A percentile compares a stretch with the other conserved stretches of the same genome.
These are phyloP conservation scores for Oemleria cerasiformis DNA, from an alignment of 306 rosid genomes.

Conservation along the genomic window DNA sequence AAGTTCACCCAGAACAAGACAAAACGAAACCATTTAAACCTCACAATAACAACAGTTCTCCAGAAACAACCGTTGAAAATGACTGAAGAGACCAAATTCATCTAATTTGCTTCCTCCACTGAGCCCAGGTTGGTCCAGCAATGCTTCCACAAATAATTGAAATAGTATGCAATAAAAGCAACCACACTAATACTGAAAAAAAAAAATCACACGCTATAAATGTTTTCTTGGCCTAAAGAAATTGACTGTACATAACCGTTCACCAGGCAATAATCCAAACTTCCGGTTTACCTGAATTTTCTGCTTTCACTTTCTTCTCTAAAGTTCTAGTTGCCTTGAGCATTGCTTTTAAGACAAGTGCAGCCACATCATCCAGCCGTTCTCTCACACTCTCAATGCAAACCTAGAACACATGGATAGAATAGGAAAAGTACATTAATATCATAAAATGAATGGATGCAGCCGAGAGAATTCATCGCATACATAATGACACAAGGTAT, in stretches of 20 bases:
- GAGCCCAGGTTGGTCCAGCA: no score
- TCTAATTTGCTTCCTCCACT: no score
- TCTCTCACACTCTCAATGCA: slow-evolving; percentile 73
- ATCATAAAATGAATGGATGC: background rate
- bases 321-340: slow-evolving; percentile 61
- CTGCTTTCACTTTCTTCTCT: slow-evolving; percentile 60
- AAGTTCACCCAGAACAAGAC: no score
- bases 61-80: no score
- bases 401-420: slow-evolving; percentile 42
- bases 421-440: slow-evolving; percentile 21
- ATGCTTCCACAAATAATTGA: no score
- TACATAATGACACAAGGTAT: no score
- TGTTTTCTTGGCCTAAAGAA: background rate
- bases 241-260: background rate
- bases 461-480: slow-evolving; percentile 1
- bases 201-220: no score
- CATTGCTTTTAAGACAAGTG: slow-evolving; percentile 60
- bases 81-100: no score
- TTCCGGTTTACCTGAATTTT: slow-evolving; percentile 56
- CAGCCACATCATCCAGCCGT: slow-evolving; percentile 69
- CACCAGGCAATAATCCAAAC: slow-evolving; percentile 9
- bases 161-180: background rate
- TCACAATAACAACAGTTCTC: no score
- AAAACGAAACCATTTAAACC: no score
- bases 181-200: background rate